These are phyloP conservation scores for Yamadazyma akitaensis DNA, from an alignment of 805 yeast genomes.

Conservation along the genomic window DNA sequence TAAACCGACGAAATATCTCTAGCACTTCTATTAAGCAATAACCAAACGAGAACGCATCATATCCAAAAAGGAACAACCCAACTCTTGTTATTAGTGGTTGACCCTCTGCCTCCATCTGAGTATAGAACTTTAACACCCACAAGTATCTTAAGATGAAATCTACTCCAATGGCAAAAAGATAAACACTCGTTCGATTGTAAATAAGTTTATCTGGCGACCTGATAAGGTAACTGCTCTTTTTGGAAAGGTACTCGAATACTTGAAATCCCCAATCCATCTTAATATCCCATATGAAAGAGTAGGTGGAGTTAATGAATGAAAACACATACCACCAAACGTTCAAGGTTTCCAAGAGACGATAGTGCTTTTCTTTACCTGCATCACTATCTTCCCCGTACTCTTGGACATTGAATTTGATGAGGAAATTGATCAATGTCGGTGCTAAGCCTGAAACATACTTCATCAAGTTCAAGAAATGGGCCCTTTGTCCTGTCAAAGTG, in stretches of 20 bases:
- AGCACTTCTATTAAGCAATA: conserved; percentile 64
- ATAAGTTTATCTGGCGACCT: conserved; percentile 20
- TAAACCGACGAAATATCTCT: conserved; percentile 80
- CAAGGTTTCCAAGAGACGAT: conserved; percentile 18
- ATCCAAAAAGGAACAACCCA: conserved; percentile 34
- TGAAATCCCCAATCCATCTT: conserved; percentile 83
- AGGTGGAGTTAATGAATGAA: conserved; percentile 62
- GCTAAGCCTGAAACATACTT: conserved; percentile 67
- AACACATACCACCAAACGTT: conserved; percentile 43
- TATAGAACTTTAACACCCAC: conserved; percentile 64
- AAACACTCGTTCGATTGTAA: conserved; percentile 25
- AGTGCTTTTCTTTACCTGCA: conserved; percentile 11
- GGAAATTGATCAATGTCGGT: conserved; percentile 29
- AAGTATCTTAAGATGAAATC: conserved; percentile 71
- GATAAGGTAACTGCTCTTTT: conserved; percentile 11
- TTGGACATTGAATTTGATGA: conserved; percentile 20
- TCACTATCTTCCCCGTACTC: conserved; percentile 10
- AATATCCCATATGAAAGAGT: conserved; percentile 87
- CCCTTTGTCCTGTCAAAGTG: conserved; percentile 42
- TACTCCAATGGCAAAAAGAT: conserved; percentile 52
- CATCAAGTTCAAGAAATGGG: conserved; percentile 65
- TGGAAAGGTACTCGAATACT: conserved; percentile 38
- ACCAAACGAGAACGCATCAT: conserved; percentile 48
- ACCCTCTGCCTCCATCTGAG: conserved; percentile 25
- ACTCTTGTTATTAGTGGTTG: conserved; percentile 16